Percentiles rank a stretch among this genome's conserved stretches.
Conservation (phyloP, 192 early-diverging fungal genomes). For the Rhizoclosmatium globosum region DNA sequence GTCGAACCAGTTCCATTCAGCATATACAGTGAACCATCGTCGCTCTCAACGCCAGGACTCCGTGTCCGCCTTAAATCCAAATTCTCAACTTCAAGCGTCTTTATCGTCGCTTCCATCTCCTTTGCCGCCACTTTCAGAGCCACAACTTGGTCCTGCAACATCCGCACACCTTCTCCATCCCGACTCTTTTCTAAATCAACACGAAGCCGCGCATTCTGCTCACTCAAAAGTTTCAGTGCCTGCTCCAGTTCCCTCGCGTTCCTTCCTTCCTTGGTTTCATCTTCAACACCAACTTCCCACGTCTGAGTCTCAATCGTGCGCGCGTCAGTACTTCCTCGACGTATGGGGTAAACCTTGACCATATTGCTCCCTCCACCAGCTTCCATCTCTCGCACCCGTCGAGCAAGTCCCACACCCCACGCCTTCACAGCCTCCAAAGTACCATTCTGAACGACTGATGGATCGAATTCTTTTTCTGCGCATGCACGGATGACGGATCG, state of each 20-base stretch:
- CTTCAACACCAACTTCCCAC: not conserved
- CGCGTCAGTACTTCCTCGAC: not conserved
- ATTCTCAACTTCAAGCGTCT: not conserved
- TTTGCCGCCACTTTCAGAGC: not conserved
- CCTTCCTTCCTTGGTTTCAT: not conserved
- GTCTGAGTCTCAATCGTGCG: conserved; percentile 3
- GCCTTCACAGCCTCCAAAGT: not conserved
- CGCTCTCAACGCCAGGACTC: not conserved
- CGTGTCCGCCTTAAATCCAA: not conserved
- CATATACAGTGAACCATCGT: not conserved
- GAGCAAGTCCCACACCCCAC: not conserved
- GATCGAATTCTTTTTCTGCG: not conserved
- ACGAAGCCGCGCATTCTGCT: not conserved
- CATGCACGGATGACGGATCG: not conserved
- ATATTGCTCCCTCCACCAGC: not conserved
- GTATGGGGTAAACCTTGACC: not conserved
- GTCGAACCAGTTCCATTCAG: not conserved
- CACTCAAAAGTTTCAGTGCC: not conserved
- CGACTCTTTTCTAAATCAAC: not conserved
- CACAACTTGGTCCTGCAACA: conserved; percentile 1
- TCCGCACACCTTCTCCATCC: not conserved
- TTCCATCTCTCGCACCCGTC: not conserved
- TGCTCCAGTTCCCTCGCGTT: not conserved
- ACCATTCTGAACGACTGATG: not conserved
- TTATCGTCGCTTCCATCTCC: not conserved